phyloP scores from a whole-genome alignment of 1,139 yeast genomes.

The Hyphopichia pseudoburtonii region DNA sequence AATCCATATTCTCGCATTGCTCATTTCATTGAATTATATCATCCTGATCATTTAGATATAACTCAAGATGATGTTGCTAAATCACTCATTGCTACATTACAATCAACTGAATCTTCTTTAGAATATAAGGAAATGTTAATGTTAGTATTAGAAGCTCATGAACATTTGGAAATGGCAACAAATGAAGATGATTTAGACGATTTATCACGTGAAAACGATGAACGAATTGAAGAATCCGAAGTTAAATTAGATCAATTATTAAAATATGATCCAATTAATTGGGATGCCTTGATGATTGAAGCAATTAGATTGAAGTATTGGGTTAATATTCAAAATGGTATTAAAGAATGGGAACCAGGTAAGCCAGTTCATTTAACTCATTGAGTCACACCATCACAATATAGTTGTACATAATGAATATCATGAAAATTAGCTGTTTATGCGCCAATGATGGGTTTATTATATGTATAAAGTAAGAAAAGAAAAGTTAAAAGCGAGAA shows the following conservation, averaged over 20 bases:
- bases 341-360: slow-evolving; percentile 78
- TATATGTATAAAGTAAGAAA: not conserved
- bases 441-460: no score
- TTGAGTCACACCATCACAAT: no score
- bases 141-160: slow-evolving; percentile 81
- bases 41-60: slow-evolving; percentile 41
- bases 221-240: slow-evolving; percentile 46
- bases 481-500: no score
- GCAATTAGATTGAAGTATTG: slow-evolving; percentile 81
- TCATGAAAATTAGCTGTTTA: no score
- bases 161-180: slow-evolving; percentile 64
- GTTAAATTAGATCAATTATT: slow-evolving; percentile 28
- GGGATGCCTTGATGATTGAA: slow-evolving; percentile 60
- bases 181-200: slow-evolving; percentile 56
- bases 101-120: slow-evolving; percentile 28
- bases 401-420: not conserved
- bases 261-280: slow-evolving; percentile 38
- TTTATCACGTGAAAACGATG: slow-evolving; percentile 55
- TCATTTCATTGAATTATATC: slow-evolving; percentile 35
- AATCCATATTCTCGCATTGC: slow-evolving; percentile 66
- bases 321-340: slow-evolving; percentile 72
- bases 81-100: slow-evolving; percentile 32
- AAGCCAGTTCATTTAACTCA: slow-evolving; percentile 65
- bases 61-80: slow-evolving; percentile 42
- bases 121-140: slow-evolving; percentile 61